Conservation (phyloP, 345 rosid genomes). For the Ceriops tagal region DNA sequence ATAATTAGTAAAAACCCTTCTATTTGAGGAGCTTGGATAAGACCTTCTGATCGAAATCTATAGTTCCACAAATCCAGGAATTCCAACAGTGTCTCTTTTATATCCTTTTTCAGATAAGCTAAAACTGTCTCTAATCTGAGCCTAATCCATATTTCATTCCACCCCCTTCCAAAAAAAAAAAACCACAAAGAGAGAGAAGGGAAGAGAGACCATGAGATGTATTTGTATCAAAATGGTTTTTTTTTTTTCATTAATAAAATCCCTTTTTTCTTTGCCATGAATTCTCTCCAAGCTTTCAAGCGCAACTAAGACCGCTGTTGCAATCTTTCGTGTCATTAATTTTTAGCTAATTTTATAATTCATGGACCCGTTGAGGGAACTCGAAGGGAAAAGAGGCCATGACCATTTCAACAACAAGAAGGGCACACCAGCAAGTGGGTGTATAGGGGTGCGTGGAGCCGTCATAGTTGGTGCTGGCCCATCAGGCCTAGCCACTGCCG, state of each 20-base stretch:
- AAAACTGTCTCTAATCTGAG: slow-evolving; percentile 21
- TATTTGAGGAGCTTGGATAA: slow-evolving; percentile 5
- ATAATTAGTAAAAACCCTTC: no score
- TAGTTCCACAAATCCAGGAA: slow-evolving; percentile 21
- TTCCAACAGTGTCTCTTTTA: slow-evolving; percentile 1
- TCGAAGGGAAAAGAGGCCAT: slow-evolving; percentile 49
- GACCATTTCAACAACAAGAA: slow-evolving; percentile 30
- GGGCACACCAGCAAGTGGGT: slow-evolving; percentile 12
- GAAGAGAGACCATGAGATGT: no score
- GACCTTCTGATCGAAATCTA: slow-evolving; percentile 13
- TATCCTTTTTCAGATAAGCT: slow-evolving; percentile 22
- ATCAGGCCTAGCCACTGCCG: slow-evolving; percentile 68
- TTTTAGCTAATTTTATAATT: background rate
- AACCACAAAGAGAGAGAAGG: no score
- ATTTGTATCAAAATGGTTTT: no score
- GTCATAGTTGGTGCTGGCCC: slow-evolving; percentile 87
- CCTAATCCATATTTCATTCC: slow-evolving; percentile 11
- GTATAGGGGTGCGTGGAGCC: slow-evolving; percentile 45
- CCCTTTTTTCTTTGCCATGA: no score
- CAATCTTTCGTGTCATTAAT: no score
- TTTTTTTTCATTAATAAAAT: no score
- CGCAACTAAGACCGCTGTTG: no score
- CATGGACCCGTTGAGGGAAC: slow-evolving; percentile 48
- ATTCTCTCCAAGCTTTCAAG: no score
- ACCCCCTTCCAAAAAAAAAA: background rate